These are phyloP conservation scores for Cokeromyces recurvatus DNA, from an alignment of 371 early-diverging fungal species.

Conservation along the genomic window DNA sequence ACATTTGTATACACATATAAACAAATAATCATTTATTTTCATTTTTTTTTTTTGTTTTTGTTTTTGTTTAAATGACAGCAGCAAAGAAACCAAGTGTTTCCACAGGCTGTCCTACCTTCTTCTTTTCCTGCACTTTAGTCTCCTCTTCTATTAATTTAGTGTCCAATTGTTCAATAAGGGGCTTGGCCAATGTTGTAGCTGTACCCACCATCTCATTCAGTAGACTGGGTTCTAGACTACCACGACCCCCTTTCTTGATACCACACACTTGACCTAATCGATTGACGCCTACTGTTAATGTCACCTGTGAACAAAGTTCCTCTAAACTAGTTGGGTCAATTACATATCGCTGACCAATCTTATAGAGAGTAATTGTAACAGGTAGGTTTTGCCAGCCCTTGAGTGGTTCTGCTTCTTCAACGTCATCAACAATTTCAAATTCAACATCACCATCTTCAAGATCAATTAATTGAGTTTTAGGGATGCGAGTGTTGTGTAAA, in stretches of 20 bases:
- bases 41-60: too few relatives aligned
- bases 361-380: slow-evolving; percentile 76
- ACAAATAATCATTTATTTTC: background rate
- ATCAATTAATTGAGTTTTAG: slow-evolving; percentile 71
- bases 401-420: slow-evolving; percentile 75
- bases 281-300: slow-evolving; percentile 81
- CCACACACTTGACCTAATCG: slow-evolving; percentile 74
- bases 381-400: slow-evolving; percentile 78
- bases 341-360: slow-evolving; percentile 80
- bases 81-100: slow-evolving; percentile 66
- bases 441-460: slow-evolving; percentile 75
- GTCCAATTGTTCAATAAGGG: slow-evolving; percentile 52
- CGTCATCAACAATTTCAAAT: slow-evolving; percentile 85
- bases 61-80: slow-evolving; percentile 34
- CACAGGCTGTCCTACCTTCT: slow-evolving; percentile 39
- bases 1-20: background rate
- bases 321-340: slow-evolving; percentile 86
- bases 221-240: slow-evolving; percentile 73
- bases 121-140: slow-evolving; percentile 36
- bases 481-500: slow-evolving; percentile 78
- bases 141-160: slow-evolving; percentile 49
- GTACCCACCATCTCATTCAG: slow-evolving; percentile 75
- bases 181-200: slow-evolving; percentile 57
- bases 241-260: slow-evolving; percentile 76
- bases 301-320: slow-evolving; percentile 78